Conservation (phyloP, 306 rosid species). For the Dryas drummondii region DNA sequence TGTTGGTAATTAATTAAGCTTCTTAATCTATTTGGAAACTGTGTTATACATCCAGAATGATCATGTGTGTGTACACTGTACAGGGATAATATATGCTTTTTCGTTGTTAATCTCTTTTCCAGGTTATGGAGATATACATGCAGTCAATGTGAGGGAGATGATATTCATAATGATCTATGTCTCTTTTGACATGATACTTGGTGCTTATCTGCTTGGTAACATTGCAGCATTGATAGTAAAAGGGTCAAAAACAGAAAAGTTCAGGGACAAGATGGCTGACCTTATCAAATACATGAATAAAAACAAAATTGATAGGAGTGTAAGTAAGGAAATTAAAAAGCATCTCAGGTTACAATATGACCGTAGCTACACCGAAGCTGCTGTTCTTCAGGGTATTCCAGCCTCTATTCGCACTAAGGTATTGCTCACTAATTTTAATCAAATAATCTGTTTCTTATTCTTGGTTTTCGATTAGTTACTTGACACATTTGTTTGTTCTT, state of each 20-base stretch:
- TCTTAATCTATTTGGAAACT: not conserved
- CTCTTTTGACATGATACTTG: constrained; percentile 70
- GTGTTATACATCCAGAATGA: not conserved
- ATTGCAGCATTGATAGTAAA: constrained; percentile 62
- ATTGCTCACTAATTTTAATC: not conserved
- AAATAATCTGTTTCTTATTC: not conserved
- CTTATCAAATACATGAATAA: constrained; percentile 47
- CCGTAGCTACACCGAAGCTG: constrained; percentile 41
- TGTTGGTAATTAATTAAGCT: constrained; percentile 42
- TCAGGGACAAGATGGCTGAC: constrained; percentile 59
- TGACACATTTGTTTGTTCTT: not conserved
- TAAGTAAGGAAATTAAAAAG: constrained; percentile 35
- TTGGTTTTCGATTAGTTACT: not conserved
- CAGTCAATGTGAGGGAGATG: constrained; percentile 69
- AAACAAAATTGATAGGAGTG: constrained; percentile 42
- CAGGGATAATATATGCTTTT: not conserved
- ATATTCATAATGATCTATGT: constrained; percentile 66
- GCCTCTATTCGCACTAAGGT: constrained; percentile 57
- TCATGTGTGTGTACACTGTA: not conserved
- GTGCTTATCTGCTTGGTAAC: constrained; percentile 65
- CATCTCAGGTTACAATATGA: constrained; percentile 54
- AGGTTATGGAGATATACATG: constrained; percentile 75
- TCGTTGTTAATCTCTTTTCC: not conserved
- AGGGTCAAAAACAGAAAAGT: constrained; percentile 67
- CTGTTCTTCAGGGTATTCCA: constrained; percentile 56